Base-by-base conservation (phyloP, 495 filamentous ascomycete species). In the Bombardia bombarda region DNA sequence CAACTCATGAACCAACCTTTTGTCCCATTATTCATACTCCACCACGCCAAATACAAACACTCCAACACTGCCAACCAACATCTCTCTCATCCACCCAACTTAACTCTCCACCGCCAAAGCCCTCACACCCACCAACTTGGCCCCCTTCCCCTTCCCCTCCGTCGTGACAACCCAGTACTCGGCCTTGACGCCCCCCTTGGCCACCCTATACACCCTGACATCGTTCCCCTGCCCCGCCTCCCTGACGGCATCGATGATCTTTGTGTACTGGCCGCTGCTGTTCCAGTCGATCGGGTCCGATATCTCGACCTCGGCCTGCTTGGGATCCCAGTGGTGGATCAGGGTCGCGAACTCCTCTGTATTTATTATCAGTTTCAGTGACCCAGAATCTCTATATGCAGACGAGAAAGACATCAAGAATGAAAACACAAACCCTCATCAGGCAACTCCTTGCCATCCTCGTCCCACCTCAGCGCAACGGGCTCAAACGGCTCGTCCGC, bases 401-500 rank as follows among this genome's bases (percentile, higher is more conserved):
- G 4, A 21, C 20, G 32, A 22, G 32, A 45, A n/a, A 7, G 39
- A 47, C 25, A 30, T 20, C 31, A 42, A 38, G 17, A 42, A 12
- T 37, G 26, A 52, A 38, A 56, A 35, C 46, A 41, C 30, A 72
- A 30, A 84, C 82, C 74, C 58, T 80, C 67, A 58, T 76, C 78
- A 28, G 82, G 82, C 59, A 83, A 70, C 31, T 61, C 58, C 26
- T 66, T 71, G 31, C 68, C 67, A 28, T 44, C 55, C 31, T 76
- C 79, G 32, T 71, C 66, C 73, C 73, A 89, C 45, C 63, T 66
- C 50, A 94, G 53, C 38, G 67, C 73, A 4, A 95, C 86, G 1
- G 79, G 75, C 57, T 81, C 80, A 60, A 90, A 95, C 26, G 83
- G 83, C 66, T 90, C 85, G 62, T 95, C 88, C 5, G 84, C 74